Base-by-base conservation (phyloP, 2,329 filamentous ascomycete genomes). In the Botryosphaeria agaves region DNA sequence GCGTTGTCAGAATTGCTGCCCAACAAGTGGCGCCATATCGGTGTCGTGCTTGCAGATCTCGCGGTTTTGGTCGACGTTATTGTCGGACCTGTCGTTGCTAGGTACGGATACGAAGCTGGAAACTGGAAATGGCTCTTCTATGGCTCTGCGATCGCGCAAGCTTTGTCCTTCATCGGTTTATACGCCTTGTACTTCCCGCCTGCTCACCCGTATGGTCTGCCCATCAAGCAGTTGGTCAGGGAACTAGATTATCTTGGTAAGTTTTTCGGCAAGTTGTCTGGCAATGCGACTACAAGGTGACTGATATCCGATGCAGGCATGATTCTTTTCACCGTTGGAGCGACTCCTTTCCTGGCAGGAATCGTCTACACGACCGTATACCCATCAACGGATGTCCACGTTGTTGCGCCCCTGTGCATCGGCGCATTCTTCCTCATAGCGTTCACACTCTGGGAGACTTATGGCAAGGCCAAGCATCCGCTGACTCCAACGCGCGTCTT, bases 41-140 rank as follows among this genome's bases (percentile, higher is more conserved):
- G 40, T n/a, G 36, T 41, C 16, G 25, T 32, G 14, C 34, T 44
- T 16, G 40, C 40, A 5, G 42, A 41, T 24, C 24, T 30, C 20
- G 50, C 50, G 3, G 53, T 59, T 9, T 57, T 57, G 28, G 44
- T 65, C 32, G 52, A 55, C 2, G 58, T 64, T 7, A 52, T 63
- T 15, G 48, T 63, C 3, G 58, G 51, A 0, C 59, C 61, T 3
- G 55, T 64, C 6, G 56, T 55, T 7, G 60, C 53, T 11, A 44
- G 59, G 11, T 62, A 53, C 37, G 56, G 52, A 3, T 52, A 48
- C 20, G 42, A 54, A 32, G 34, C 47, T 26, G 48, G 43, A 2
- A 46, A 48, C 4, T 64, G 60, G 60, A 41, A 51, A 25, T 61
- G 56, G 53, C 52, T 61, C 23, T 64, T 62, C 40, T 61, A 57